Evolutionary conservation across 768 basidiomycete species (phyloP).

Genomic region (Lentinus tigrinus): DNA sequence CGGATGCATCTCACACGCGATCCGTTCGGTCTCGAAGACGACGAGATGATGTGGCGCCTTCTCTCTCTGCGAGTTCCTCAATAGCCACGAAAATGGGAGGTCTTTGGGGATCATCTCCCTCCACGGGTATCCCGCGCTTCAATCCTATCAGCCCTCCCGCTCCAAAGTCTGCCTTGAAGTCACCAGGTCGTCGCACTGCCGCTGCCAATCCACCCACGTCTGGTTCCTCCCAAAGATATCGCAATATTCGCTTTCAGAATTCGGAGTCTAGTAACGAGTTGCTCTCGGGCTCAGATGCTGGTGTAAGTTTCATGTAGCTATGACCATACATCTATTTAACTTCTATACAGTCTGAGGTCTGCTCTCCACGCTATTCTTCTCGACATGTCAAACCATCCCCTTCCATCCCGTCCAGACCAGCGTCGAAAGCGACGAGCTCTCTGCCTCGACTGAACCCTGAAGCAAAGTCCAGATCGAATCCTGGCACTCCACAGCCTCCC

Average conservation of each 20-base stretch:
- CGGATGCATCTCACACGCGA: neutral
- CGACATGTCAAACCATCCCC: neutral
- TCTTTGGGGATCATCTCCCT: neutral
- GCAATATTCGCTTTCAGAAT: neutral
- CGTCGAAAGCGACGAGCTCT: neutral
- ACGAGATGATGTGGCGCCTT: neutral
- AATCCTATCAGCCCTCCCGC: neutral
- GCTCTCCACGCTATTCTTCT: too few species aligned
- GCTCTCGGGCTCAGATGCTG: neutral
- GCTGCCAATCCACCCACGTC: neutral
- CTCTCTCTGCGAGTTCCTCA: neutral
- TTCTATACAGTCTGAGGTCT: neutral
- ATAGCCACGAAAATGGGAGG: neutral
- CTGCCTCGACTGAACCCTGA: neutral
- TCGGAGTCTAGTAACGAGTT: neutral
- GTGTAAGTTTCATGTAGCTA: neutral
- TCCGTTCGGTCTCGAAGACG: neutral
- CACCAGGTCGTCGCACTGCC: neutral
- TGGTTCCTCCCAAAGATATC: neutral
- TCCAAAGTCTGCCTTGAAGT: slow-evolving; percentile 1
- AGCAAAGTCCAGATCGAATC: slow-evolving; percentile 6
- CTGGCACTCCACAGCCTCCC: slow-evolving; percentile 10
- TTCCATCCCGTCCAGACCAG: neutral
- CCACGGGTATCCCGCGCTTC: slow-evolving; percentile 5
- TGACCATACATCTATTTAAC: neutral